Evolutionary conservation across 495 filamentous ascomycete species (phyloP), one percentile per base, ranked within the genome.

Genomic region (Penicillium nucicola): DNA sequence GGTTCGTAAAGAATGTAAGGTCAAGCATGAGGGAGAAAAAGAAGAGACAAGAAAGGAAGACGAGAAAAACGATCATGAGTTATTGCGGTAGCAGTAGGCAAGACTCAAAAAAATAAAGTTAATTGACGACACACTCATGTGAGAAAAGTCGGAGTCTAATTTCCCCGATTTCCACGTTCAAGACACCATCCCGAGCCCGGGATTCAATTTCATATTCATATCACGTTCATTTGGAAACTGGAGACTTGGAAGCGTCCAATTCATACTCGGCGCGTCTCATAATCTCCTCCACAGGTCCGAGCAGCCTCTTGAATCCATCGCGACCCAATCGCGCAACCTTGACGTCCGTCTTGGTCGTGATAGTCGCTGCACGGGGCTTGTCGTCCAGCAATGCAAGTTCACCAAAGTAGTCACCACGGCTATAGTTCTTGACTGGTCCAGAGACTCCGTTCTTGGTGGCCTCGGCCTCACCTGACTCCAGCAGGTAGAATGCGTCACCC

Each of bases 271-370:
- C 88, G 61, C 93, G 80, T 62, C 95, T 71, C 92, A 98, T 95
- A 64, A 98, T 95, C 34, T 88, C 83, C 66, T 95, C 91, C 42
- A 97, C 92, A 4, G 93, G 90, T 2, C 93, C 93, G 40, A 98
- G 73, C 60, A 98, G 73, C 57, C 93, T 78, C 77, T 96, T 92
- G 69, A 98, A 98, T 4, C 91, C 95, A 56, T 89, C 88, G 57
- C 96, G 96, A 20, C 90, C 92, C 23, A 98, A 70, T 25, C 84
- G 88, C 15, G 93, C 95, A n/a, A 97, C 89, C 72, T 97, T 97
- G 61, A 95, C 89, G 10, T 78, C 71, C 0, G 85, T 90, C 57
- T 78, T 78, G 42, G 86, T 85, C 18, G 92, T 74, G 42, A 98
- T 86, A 60, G 85, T 96, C 2, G 93, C 93, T n/a, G 92, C 92